Conservation (phyloP, 1,284 basidiomycete species). For the Trichosporon asahii region DNA sequence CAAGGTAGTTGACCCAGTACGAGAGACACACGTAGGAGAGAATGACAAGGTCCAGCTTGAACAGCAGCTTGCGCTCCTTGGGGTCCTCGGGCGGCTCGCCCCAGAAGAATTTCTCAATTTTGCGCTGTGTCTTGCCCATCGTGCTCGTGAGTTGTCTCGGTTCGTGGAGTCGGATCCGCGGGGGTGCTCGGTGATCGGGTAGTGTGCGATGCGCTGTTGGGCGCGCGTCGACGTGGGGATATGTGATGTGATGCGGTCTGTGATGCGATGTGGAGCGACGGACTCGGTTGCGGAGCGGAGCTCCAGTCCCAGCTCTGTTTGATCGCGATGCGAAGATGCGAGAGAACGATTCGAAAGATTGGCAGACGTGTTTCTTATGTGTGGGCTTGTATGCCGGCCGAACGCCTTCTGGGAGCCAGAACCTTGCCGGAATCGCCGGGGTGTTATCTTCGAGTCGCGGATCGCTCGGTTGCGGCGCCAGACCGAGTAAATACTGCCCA, state of each 20-base stretch:
- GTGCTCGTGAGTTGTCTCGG: background rate
- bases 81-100: conserved; percentile 33
- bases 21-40: conserved; percentile 31
- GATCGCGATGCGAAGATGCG: background rate
- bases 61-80: conserved; percentile 36
- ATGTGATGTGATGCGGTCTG: background rate
- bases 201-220: background rate
- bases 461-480: background rate
- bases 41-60: conserved; percentile 41
- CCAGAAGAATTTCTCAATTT: conserved; percentile 41
- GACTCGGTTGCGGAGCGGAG: background rate
- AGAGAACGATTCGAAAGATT: background rate
- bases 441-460: background rate
- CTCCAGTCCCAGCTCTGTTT: background rate
- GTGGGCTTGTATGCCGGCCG: background rate
- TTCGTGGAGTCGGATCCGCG: background rate
- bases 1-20: conserved; percentile 24
- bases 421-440: background rate
- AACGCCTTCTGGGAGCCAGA: background rate
- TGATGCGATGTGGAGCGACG: background rate
- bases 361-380: background rate
- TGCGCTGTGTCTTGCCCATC: conserved; percentile 28
- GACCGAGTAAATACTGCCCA: background rate
- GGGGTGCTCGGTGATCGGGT: background rate
- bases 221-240: background rate